A percentile compares a stretch with the other conserved stretches of the same genome.
These are phyloP conservation scores for Corymbia maculata DNA, from an alignment of 345 rosid genomes.

Conservation along the genomic window DNA sequence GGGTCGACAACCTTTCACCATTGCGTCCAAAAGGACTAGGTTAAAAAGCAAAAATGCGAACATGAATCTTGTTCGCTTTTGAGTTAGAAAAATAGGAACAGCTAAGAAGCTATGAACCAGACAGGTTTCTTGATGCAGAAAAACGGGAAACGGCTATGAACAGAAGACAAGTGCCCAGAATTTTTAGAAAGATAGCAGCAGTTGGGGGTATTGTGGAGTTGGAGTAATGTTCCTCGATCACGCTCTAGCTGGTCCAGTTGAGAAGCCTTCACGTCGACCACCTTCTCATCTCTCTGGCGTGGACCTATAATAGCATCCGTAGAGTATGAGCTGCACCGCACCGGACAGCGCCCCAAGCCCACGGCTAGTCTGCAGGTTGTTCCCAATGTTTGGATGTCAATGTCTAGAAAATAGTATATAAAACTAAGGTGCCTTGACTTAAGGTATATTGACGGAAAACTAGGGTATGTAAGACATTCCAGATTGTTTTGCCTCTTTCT, in stretches of 20 bases:
- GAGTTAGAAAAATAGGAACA: neutral
- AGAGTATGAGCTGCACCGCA: constrained; percentile 25
- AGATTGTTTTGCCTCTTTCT: neutral
- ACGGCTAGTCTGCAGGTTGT: constrained; percentile 36
- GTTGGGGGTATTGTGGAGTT: too few relatives aligned
- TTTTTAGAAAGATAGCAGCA: too few relatives aligned
- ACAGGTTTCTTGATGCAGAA: too few relatives aligned
- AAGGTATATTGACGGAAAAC: too few relatives aligned
- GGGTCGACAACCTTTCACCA: too few relatives aligned
- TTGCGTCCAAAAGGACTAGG: too few relatives aligned
- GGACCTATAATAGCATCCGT: constrained; percentile 14
- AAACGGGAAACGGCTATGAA: too few relatives aligned
- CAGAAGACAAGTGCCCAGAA: too few relatives aligned
- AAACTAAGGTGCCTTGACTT: too few relatives aligned
- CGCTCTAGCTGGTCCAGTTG: neutral
- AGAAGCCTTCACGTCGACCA: constrained; percentile 6
- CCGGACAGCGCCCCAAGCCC: constrained; percentile 39
- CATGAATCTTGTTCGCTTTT: neutral
- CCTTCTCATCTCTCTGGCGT: constrained; percentile 7
- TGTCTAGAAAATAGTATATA: too few relatives aligned
- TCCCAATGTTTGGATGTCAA: too few relatives aligned
- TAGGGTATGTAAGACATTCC: too few relatives aligned
- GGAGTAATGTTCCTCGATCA: neutral
- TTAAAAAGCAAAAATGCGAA: neutral
- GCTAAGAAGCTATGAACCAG: neutral